These are phyloP conservation scores for Saturnispora sanitii DNA, from an alignment of 805 yeast genomes.

Conservation along the genomic window DNA sequence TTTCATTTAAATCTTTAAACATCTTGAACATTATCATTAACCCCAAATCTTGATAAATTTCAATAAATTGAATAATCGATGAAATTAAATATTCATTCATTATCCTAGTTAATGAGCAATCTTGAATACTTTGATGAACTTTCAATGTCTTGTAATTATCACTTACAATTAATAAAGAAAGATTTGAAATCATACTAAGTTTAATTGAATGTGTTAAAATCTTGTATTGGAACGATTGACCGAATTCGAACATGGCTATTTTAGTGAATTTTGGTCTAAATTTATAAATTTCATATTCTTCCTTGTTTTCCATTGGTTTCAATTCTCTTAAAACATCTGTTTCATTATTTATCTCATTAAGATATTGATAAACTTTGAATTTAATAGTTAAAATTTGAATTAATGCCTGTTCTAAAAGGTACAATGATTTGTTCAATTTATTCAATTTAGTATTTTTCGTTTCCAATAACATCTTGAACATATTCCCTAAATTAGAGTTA, in stretches of 20 bases:
- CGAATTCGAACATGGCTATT: constrained; percentile 21
- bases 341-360: constrained; percentile 16
- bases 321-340: constrained; percentile 11
- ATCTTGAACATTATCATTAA: constrained; percentile 31
- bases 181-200: constrained; percentile 16
- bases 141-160: constrained; percentile 15
- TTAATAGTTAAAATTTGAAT: constrained; percentile 28
- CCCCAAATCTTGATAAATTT: constrained; percentile 29
- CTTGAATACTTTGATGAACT: background rate
- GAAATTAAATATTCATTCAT: constrained; percentile 11
- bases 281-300: constrained; percentile 13
- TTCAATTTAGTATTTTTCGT: constrained; percentile 13
- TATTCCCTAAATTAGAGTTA: constrained; percentile 5
- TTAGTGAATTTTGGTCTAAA: constrained; percentile 20
- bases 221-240: constrained; percentile 20
- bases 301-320: background rate
- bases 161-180: constrained; percentile 16
- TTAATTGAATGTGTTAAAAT: constrained; percentile 20
- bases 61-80: constrained; percentile 14
- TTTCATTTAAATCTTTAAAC: constrained; percentile 10
- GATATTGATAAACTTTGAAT: constrained; percentile 20
- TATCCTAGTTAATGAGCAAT: constrained; percentile 11
- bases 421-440: constrained; percentile 7
- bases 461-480: constrained; percentile 11
- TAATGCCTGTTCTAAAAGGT: constrained; percentile 22